Evolutionary conservation across 1,284 basidiomycete genomes (phyloP), one percentile per base, ranked within the genome.

Genomic region (Leccinum griseonigrum): DNA sequence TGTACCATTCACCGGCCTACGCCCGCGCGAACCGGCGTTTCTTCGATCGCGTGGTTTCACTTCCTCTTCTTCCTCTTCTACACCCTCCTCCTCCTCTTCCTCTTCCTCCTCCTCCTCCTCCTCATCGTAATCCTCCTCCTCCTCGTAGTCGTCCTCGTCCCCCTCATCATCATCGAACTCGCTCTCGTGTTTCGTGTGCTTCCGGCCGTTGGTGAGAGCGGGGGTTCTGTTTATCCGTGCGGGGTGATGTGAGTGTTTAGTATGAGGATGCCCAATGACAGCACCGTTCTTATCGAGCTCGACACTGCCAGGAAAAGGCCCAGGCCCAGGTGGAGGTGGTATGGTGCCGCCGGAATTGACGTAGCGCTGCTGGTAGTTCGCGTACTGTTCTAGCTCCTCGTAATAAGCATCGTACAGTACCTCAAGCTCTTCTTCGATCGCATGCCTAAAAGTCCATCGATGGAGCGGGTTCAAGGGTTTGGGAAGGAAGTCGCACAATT

Each of bases 391-490:
- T 80, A 99, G 90, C 84, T 98, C 96, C 77, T 97, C 94, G 86
- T 98, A 98, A 86, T 99, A 99, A 81, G 95, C 94, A 84, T 97
- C 95, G 84, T 99, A 99, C 79, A 98, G 89, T 81, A 95, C 93
- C 83, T 98, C 94, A 77, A 99, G 89, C 83, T 99, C 97, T 81
- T 95, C 93, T 83, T 98, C 97, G 80, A 99, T 98, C 70, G 96
- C 95, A 80, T 91, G 88, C 69, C 93, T 94, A 74, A 72, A 58
- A 59, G 52, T 54, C 50, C 64, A 62, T 67, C 56, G 69, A 72
- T 69, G 60, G 64, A 63, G 60, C 8, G 68, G 69, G 55, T 63
- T 62, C 58, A 54, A 59, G 58, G 60, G 63, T 59, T 60, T 52
- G 65, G 59, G 63, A 60, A 61, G 48, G 56, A 31, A 64, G 60